phyloP scores from a whole-genome alignment of 768 basidiomycete species.

The Lentinula raphanica region DNA sequence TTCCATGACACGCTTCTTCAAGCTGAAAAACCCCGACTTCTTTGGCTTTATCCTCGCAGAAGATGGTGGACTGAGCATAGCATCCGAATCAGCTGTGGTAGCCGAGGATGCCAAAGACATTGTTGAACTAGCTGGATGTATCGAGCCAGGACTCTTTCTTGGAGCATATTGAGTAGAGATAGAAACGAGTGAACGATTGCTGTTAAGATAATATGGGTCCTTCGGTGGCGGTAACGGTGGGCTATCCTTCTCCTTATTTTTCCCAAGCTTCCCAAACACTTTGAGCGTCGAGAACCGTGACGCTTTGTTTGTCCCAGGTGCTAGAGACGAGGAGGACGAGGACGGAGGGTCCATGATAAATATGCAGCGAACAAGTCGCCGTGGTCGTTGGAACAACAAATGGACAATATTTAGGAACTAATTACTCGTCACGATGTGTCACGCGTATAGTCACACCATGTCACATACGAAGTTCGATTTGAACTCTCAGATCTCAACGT shows the following conservation, averaged over 20 bases:
- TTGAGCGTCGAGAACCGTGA: slow-evolving; percentile 17
- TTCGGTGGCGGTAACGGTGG: slow-evolving; percentile 65
- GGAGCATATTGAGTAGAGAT: slow-evolving; percentile 35
- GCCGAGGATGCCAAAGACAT: slow-evolving; percentile 34
- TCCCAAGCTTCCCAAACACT: slow-evolving; percentile 10
- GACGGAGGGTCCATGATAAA: slow-evolving; percentile 4
- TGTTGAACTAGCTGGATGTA: slow-evolving; percentile 28
- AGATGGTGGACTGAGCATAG: slow-evolving; percentile 9
- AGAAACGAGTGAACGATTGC: slow-evolving; percentile 39
- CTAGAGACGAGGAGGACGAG: not conserved
- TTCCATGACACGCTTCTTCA: slow-evolving; percentile 16
- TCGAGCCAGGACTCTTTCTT: slow-evolving; percentile 29
- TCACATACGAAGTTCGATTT: no score
- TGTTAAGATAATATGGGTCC: slow-evolving; percentile 47
- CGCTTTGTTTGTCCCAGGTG: not conserved
- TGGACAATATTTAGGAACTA: not conserved
- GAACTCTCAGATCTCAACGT: not conserved
- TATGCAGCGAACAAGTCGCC: not conserved
- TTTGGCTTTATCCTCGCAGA: slow-evolving; percentile 27
- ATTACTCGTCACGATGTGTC: not conserved
- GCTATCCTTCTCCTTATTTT: slow-evolving; percentile 11
- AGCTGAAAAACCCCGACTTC: slow-evolving; percentile 32
- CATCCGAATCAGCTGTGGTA: slow-evolving; percentile 18
- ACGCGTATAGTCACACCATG: not conserved
- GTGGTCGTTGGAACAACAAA: not conserved